Percentiles rank a stretch among this genome's conserved stretches.
phyloP scores from a whole-genome alignment of 2,329 filamentous ascomycete species.

The Curvularia eragrostidis region DNA sequence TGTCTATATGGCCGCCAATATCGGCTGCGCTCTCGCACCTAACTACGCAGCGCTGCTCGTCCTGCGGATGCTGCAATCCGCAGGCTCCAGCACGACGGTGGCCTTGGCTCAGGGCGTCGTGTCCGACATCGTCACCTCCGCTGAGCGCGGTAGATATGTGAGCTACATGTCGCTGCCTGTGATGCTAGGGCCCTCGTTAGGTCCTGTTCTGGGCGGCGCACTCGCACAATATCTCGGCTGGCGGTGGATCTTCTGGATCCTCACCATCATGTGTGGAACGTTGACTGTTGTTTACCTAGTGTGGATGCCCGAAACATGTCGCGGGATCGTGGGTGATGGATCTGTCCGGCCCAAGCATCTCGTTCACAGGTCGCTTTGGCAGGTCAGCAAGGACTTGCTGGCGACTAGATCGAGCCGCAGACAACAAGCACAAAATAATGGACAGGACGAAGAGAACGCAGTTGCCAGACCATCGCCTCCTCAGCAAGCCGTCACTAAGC shows the following conservation, averaged over 20 bases:
- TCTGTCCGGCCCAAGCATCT: not conserved
- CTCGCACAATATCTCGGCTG: not conserved
- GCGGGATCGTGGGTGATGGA: slow-evolving; percentile 1
- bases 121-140: not conserved
- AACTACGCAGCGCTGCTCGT: not conserved
- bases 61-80: not conserved
- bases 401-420: not conserved
- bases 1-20: not conserved
- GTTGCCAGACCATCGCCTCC: not conserved
- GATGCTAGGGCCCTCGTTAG: slow-evolving; percentile 1
- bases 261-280: not conserved
- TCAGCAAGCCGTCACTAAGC: not conserved
- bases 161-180: not conserved
- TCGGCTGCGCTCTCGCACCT: not conserved
- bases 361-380: not conserved
- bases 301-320: slow-evolving; percentile 3
- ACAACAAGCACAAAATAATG: not conserved
- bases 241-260: slow-evolving; percentile 5
- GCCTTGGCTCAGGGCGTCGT: not conserved
- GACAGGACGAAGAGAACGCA: not conserved
- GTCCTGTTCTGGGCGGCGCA: slow-evolving; percentile 2
- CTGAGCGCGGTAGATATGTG: slow-evolving; percentile 1
- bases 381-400: not conserved
- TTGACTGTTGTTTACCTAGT: not conserved
- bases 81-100: not conserved